Evolutionary conservation across 345 rosid species (phyloP), one percentile per base, ranked within the genome.

Genomic region (Salix udensis): DNA sequence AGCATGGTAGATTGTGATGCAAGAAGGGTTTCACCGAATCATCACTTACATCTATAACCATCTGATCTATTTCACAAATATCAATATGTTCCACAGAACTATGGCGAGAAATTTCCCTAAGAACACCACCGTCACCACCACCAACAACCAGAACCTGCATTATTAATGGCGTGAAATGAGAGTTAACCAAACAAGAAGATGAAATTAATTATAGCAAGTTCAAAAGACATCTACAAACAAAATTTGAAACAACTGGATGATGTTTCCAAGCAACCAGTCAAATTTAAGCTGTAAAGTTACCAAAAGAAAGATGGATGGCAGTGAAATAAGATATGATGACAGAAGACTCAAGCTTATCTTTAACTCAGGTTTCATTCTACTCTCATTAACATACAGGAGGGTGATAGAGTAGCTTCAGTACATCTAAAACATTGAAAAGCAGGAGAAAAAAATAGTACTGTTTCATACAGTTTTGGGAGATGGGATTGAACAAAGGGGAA

Each of bases 91-190:
- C 95, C 65, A 93, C 97, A 60, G 99, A 91, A 72, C 84, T 85
- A 67, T 93, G 99, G 64, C 94, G 94, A 82, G 98, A 84, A 81
- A 96, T 84, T 86, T 96, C 99, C 75, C 95, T 79, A 31, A 93
- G 97, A 80, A 93, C 98, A 15, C 97, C 99, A 58, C 99, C 99
- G 80, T 96, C 99, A 80, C 98, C 99, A 61, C 99, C 99, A 72
- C 99, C 99, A 83, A 96, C 98, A 84, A 93, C 99, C 78, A 96
- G 87, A 80, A 93, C 99, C 98, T 93, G 82, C 70, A 80, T 24
- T 44, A 66, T 39, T 19, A 66, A 64, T 73, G 30, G 18, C 2
- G 13, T 23, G 42, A 48, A 80, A 23, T 66, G 15, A 76, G 64
- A 58, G 40, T 71, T 28, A 55, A 61, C 26, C 55, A 72, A 65